A percentile compares a stretch with the other conserved stretches of the same genome.
phyloP scores from a whole-genome alignment of 2,329 filamentous ascomycete genomes.

The Endoconidiophora laricicola region DNA sequence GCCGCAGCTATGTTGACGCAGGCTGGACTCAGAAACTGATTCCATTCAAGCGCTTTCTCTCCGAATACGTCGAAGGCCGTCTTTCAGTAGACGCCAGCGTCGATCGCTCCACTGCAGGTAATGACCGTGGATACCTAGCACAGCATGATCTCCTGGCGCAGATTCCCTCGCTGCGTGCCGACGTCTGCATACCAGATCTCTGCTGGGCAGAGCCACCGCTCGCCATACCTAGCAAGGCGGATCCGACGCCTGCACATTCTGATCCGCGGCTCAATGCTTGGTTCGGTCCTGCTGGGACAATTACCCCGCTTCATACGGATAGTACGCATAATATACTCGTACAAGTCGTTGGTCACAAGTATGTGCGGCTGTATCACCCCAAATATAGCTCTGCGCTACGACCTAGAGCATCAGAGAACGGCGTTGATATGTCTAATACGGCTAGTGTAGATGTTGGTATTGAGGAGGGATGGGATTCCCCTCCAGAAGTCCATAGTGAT shows the following conservation, averaged over 20 bases:
- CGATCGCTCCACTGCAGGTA: neutral
- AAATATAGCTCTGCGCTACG: conserved; percentile 39
- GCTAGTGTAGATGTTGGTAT: conserved; percentile 61
- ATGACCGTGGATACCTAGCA: conserved; percentile 61
- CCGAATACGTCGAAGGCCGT: conserved; percentile 32
- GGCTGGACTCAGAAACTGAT: conserved; percentile 74
- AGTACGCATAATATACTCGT: conserved; percentile 84
- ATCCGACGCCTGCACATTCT: conserved; percentile 28
- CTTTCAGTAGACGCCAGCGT: no score
- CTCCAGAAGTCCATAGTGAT: conserved; percentile 2
- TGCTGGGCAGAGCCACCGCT: conserved; percentile 56
- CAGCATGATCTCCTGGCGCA: conserved; percentile 80
- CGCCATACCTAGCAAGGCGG: conserved; percentile 26
- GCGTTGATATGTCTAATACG: conserved; percentile 87
- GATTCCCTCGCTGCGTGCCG: conserved; percentile 56
- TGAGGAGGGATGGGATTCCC: conserved; percentile 42
- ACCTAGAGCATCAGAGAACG: conserved; percentile 45
- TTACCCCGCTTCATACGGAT: conserved; percentile 86
- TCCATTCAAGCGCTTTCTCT: conserved; percentile 54
- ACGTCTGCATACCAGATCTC: conserved; percentile 69
- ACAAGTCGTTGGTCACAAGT: conserved; percentile 82
- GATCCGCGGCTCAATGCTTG: conserved; percentile 68
- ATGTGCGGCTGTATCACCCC: conserved; percentile 75
- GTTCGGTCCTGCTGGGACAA: conserved; percentile 77
- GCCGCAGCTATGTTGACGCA: conserved; percentile 71